Conservation (phyloP, 2,329 filamentous ascomycete genomes). For the Penicillium hordei region DNA sequence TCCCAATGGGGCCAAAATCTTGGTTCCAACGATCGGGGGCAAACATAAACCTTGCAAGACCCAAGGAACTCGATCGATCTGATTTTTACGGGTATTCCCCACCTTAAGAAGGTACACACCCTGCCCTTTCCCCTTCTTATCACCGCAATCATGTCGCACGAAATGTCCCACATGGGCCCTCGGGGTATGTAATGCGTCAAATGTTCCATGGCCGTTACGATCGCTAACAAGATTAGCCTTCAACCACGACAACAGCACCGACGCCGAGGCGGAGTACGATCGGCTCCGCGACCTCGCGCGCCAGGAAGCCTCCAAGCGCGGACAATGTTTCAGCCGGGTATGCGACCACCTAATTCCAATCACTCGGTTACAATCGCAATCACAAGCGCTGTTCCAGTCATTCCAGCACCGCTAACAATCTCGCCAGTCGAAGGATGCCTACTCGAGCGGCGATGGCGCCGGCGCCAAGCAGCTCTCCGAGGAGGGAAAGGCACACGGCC, state of each 20-base stretch:
- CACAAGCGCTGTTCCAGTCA: not conserved
- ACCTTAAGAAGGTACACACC: constrained; percentile 5
- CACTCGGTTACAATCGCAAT: not conserved
- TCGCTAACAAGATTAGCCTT: constrained; percentile 57
- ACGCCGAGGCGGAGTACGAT: constrained; percentile 85
- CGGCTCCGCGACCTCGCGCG: constrained; percentile 80
- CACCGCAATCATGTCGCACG: constrained; percentile 37
- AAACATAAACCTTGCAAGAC: constrained; percentile 6
- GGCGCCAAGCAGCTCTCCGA: constrained; percentile 80
- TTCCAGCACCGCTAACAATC: constrained; percentile 44
- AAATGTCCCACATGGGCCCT: constrained; percentile 46
- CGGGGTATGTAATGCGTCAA: constrained; percentile 32
- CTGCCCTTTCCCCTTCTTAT: not conserved
- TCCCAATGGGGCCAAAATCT: not conserved
- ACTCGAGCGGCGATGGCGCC: constrained; percentile 77
- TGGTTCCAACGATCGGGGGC: not conserved
- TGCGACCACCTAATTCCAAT: constrained; percentile 1
- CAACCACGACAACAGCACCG: constrained; percentile 66
- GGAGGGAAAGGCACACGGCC: constrained; percentile 79
- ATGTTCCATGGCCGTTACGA: not conserved
- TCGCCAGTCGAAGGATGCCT: constrained; percentile 62
- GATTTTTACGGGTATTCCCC: constrained; percentile 22
- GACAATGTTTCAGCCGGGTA: constrained; percentile 72
- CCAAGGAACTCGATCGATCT: constrained; percentile 19
- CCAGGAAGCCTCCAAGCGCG: constrained; percentile 75